Evolutionary conservation across 2,329 filamentous ascomycete genomes (phyloP).

Genomic region (Hypoxylon sp.): DNA sequence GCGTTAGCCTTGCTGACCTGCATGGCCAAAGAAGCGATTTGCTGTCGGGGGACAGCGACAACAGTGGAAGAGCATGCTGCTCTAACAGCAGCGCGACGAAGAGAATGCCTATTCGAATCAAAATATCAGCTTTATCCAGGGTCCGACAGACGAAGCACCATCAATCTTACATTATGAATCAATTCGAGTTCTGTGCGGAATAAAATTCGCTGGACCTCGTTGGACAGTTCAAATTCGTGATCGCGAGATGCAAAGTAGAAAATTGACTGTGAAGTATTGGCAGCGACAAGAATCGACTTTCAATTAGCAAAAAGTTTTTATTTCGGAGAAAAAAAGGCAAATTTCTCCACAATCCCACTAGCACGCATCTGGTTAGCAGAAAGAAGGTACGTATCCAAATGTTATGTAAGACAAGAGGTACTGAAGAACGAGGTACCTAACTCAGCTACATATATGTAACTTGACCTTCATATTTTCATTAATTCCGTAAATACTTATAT

Average conservation of each 20-base stretch:
- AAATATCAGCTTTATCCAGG: slow-evolving; percentile 32
- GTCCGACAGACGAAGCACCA: background rate
- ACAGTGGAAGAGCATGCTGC: slow-evolving; percentile 49
- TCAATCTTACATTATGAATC: slow-evolving; percentile 43
- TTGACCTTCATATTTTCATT: background rate
- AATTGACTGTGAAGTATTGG: background rate
- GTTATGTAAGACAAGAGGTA: too few relatives aligned
- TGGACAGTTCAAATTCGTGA: slow-evolving; percentile 9
- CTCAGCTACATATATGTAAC: too few relatives aligned
- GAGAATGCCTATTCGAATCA: slow-evolving; percentile 48
- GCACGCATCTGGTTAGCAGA: slow-evolving; percentile 5
- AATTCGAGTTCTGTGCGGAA: background rate
- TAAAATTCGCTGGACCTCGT: background rate
- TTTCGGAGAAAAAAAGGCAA: slow-evolving; percentile 11
- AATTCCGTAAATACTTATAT: background rate
- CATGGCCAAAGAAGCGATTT: slow-evolving; percentile 49
- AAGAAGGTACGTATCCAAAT: background rate
- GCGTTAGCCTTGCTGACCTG: slow-evolving; percentile 47
- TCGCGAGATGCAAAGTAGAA: background rate
- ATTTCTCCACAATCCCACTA: slow-evolving; percentile 2
- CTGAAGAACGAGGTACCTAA: too few relatives aligned
- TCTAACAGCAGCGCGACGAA: slow-evolving; percentile 52
- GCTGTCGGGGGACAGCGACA: slow-evolving; percentile 49
- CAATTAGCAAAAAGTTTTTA: too few relatives aligned
- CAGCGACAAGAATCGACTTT: slow-evolving; percentile 3